Evolutionary conservation across 345 rosid species (phyloP), one percentile per base, ranked within the genome.

Genomic region (Trapa bicornis): DNA sequence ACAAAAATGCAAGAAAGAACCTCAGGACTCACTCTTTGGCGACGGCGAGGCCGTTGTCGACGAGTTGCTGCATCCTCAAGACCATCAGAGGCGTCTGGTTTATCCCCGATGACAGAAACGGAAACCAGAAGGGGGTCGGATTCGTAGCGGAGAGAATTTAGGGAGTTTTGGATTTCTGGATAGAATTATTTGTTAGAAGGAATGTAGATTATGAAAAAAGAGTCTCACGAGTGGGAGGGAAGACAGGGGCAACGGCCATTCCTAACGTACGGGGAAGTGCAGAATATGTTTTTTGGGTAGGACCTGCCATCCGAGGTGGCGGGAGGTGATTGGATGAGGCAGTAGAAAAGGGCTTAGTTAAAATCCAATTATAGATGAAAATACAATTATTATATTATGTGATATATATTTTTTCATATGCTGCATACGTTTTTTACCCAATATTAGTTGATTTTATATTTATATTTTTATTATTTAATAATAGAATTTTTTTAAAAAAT

Each of bases 41-140:
- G 1, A 93, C 87, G 75, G 98, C 97, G 71, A 93, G 97, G 72
- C 79, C 81, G 79, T 76, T 78, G 74, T 94, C 99, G 67, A 91
- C 97, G 69, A 88, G 73, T 65, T 92, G 80, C 83, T 86, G 95
- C 91, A 93, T 87, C 36, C 68, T 77, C 73, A 53, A 42, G 38
- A 58, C 42, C 33, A 43, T 47, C 67, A 43, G 52, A 43, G 17
- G 17, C 50, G 29, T 42, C 53, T 14, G 32, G 17, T 11, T 43
- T 39, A 16, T 22, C 16, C 13, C 47, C 17, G 48, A 32, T 33
- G 11, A 16, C 15, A 63, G 37, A 48, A 17, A 16, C 16, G 53
- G 32, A n/a, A 22, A 4, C 36, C 16, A 65, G 53, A 43, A 22
- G 53, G 45, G 5, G 5, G 12, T 22, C 52, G 15, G 50, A 64